Percentiles rank a stretch among this genome's conserved stretches.
Conservation (phyloP, 2,329 filamentous ascomycete species). For the Sporothrix brunneoviolacea region DNA sequence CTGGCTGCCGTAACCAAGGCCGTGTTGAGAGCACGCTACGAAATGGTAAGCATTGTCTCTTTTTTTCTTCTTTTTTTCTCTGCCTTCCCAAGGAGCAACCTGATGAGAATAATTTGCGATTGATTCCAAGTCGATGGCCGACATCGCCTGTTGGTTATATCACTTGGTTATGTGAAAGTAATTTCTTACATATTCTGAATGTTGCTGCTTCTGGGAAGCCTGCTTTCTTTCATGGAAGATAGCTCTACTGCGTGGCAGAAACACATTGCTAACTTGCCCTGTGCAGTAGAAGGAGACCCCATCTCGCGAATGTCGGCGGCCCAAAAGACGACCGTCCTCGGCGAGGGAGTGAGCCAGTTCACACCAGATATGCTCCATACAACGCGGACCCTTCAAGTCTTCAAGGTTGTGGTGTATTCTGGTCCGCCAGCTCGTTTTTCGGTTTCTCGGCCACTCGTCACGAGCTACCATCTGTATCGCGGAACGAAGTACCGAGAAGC, state of each 20-base stretch:
- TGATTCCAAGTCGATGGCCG: slow-evolving; percentile 68
- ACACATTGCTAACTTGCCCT: slow-evolving; percentile 3
- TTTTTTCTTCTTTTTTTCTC: slow-evolving; percentile 10
- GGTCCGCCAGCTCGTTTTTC: too few species aligned
- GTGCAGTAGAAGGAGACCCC: too few species aligned
- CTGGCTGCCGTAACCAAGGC: background rate
- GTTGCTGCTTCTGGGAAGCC: slow-evolving; percentile 6
- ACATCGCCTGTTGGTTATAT: slow-evolving; percentile 77
- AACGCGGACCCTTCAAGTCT: too few species aligned
- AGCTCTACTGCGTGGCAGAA: background rate
- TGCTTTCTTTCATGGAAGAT: background rate
- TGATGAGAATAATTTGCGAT: slow-evolving; percentile 97
- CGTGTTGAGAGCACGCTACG: background rate
- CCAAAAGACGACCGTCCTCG: too few species aligned
- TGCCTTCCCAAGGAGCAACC: slow-evolving; percentile 25
- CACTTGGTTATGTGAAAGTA: slow-evolving; percentile 68
- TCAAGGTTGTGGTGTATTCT: too few species aligned
- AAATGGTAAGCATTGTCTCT: slow-evolving; percentile 11
- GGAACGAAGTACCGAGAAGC: too few species aligned
- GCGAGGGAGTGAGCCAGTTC: too few species aligned
- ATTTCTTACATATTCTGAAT: slow-evolving; percentile 92
- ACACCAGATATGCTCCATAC: too few species aligned
- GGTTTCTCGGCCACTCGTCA: too few species aligned
- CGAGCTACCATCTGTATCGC: too few species aligned
- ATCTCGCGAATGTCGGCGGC: too few species aligned